Base-by-base conservation (phyloP, 371 early-diverging fungal species). In the Conidiobolus incongruus region DNA sequence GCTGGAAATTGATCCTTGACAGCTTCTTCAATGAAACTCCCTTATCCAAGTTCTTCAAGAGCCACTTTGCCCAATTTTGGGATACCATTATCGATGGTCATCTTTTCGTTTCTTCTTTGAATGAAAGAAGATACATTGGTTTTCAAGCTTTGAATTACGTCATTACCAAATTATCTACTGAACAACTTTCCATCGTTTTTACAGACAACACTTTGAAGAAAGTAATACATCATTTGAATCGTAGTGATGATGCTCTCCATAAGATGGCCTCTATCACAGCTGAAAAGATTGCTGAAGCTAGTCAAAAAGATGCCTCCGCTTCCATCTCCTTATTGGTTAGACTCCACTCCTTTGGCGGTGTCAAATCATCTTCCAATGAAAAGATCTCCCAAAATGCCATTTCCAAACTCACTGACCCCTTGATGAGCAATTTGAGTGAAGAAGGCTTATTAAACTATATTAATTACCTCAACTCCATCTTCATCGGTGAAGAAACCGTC, bases 71-170 rank as follows among this genome's bases (percentile, higher is more conserved):
- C 40, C 72, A 72, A 45, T 78, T 90, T 42, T 93, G 94, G 94
- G 63, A 62, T 11, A 59, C 56, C 1, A 62, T 67, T 47, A 81
- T 87, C 35, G 88, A 80, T 44, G 61, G 72, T 75, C 52, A 75
- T 17, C 50, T 88, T 46, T 87, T 89, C 51, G 66, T 67, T 39
- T 47, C 55, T 11, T 66, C 86, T 8, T 70, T 78, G 29, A 77
- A 83, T n/a, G n/a, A n/a, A n/a, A 76, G 83, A 50, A 81, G 81
- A 51, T 83, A 63, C 62, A 74, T 89, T 70, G 91, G 88, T 16
- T 81, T 87, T 60, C 72, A 75, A 46, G 55, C 87, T 19, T 71
- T 89, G 32, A 71, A 76, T 47, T 65, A 66, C 41, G 63, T 74
- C 3, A 56, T 88, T 48, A 70, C 71, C 16, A 60, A 60, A 22